phyloP scores from a whole-genome alignment of 2,329 filamentous ascomycete species.

The Erysiphe neolycopersici region DNA sequence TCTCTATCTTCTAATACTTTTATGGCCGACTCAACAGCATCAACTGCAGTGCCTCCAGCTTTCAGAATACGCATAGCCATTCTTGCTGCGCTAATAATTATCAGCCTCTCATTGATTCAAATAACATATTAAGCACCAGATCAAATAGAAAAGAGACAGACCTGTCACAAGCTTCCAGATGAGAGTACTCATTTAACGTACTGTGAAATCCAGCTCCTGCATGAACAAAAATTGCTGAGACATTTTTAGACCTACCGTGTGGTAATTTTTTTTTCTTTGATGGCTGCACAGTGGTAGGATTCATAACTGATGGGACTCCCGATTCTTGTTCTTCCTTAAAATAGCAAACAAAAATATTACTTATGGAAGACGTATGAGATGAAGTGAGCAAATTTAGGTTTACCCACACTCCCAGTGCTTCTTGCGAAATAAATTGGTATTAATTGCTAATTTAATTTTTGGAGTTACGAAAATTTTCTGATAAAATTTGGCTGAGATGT shows the following conservation, averaged over 20 bases:
- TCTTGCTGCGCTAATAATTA: slow-evolving; percentile 39
- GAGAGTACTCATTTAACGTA: slow-evolving; percentile 54
- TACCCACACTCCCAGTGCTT: no score
- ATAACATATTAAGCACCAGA: neutral
- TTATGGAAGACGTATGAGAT: no score
- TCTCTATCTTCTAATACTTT: slow-evolving; percentile 75
- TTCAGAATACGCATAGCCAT: slow-evolving; percentile 60
- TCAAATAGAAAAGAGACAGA: slow-evolving; percentile 22
- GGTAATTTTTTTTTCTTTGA: neutral
- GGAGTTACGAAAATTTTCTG: no score
- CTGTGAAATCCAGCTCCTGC: slow-evolving; percentile 91
- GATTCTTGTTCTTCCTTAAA: neutral
- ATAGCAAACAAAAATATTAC: no score
- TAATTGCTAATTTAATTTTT: no score
- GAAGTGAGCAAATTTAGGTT: no score
- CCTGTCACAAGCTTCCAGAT: slow-evolving; percentile 72
- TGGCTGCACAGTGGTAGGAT: neutral
- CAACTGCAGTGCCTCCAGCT: slow-evolving; percentile 52
- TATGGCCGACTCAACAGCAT: slow-evolving; percentile 76
- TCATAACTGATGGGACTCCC: neutral
- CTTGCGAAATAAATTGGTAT: no score
- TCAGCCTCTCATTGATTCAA: neutral
- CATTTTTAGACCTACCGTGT: slow-evolving; percentile 3
- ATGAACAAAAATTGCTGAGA: slow-evolving; percentile 75
- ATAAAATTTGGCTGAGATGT: no score